Evolutionary conservation across 2,329 filamentous ascomycete species (phyloP).

Genomic region (Penicillium expansum): DNA sequence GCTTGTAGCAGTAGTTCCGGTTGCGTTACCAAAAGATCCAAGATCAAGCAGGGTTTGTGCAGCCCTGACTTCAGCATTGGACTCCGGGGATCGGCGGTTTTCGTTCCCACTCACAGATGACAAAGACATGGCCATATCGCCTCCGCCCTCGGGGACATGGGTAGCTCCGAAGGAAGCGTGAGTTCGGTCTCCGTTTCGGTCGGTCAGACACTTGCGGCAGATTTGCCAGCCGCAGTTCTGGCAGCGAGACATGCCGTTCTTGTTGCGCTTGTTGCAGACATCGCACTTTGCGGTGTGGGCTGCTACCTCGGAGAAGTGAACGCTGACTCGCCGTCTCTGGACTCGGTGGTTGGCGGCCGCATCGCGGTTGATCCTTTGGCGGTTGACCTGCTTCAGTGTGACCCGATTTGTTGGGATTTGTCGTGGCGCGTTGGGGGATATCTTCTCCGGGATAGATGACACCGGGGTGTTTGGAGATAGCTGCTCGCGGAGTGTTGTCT

Average conservation of each 20-base stretch:
- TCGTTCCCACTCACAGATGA: not conserved
- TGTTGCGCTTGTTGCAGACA: conserved; percentile 14
- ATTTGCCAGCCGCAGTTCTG: conserved; percentile 15
- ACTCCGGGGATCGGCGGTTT: not conserved
- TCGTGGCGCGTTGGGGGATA: not conserved
- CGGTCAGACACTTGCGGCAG: conserved; percentile 10
- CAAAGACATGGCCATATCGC: not conserved
- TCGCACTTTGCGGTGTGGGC: conserved; percentile 19
- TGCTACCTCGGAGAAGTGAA: conserved; percentile 13
- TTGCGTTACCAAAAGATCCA: not conserved
- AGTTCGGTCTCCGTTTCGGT: conserved; percentile 6
- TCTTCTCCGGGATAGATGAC: not conserved
- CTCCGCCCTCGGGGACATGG: conserved; percentile 1
- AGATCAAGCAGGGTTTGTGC: not conserved
- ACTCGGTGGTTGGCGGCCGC: not conserved
- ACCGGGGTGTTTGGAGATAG: not conserved
- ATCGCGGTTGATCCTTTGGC: not conserved
- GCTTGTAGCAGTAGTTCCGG: too few species aligned
- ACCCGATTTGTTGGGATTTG: not conserved
- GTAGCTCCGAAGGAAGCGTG: conserved; percentile 7
- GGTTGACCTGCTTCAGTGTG: not conserved
- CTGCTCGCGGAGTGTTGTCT: not conserved
- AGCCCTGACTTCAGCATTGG: not conserved
- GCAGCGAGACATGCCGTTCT: conserved; percentile 15
- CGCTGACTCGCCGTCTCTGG: conserved; percentile 2